Conservation (phyloP, 208 protist genomes). For the Trichomonas gallinae region DNA sequence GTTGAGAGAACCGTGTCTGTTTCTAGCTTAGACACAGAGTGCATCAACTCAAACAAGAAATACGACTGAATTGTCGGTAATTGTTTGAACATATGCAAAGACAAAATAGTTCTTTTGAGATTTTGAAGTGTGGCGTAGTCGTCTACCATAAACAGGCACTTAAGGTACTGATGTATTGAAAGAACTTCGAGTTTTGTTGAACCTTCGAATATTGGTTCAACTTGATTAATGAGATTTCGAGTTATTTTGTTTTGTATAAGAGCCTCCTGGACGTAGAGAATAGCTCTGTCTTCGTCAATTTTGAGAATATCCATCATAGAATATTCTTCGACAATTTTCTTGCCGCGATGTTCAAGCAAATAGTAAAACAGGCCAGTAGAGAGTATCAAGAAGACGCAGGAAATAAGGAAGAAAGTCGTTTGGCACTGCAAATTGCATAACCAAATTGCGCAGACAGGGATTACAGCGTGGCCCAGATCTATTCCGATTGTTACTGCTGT, state of each 20-base stretch:
- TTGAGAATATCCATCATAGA: background rate
- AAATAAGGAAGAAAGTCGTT: background rate
- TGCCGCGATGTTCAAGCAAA: background rate
- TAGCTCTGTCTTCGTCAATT: background rate
- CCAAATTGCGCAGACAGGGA: background rate
- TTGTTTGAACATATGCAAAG: background rate
- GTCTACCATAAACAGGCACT: background rate
- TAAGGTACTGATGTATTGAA: background rate
- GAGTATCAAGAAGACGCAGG: background rate
- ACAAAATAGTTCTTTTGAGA: background rate
- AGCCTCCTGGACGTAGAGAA: background rate
- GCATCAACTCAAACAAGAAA: background rate
- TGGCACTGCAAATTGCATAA: background rate
- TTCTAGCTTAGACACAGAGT: background rate
- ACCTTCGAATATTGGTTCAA: background rate
- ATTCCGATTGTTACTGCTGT: background rate
- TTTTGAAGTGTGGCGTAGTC: background rate
- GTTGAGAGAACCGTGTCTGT: background rate
- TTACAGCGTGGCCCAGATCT: background rate
- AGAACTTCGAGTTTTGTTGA: background rate
- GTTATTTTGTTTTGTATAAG: background rate
- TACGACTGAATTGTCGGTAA: background rate
- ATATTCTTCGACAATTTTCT: background rate
- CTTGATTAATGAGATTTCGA: background rate
- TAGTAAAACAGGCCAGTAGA: background rate